These are phyloP conservation scores for Abortiporus biennis DNA, from an alignment of 1,284 basidiomycete species.

Conservation along the genomic window DNA sequence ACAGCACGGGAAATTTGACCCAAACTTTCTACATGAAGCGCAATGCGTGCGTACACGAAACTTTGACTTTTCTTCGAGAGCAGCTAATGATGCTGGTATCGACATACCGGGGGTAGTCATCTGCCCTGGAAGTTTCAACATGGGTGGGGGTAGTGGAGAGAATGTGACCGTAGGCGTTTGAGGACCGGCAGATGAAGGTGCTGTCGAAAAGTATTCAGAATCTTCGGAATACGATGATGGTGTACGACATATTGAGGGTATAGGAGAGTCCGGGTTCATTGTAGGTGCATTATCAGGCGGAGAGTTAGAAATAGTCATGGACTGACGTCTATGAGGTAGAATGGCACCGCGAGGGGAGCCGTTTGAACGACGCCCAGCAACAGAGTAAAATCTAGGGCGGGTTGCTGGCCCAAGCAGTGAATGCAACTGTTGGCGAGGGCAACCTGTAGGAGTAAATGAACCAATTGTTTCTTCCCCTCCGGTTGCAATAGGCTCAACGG, in stretches of 20 bases:
- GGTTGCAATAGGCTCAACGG: constrained; percentile 7
- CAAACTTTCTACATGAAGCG: constrained; percentile 49
- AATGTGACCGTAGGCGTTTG: constrained; percentile 15
- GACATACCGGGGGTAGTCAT: constrained; percentile 1
- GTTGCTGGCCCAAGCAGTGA: constrained; percentile 14
- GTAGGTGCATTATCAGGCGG: constrained; percentile 1
- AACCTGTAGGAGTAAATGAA: constrained; percentile 23
- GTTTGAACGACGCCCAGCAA: constrained; percentile 2
- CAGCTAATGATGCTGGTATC: constrained; percentile 35
- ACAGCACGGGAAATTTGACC: constrained; percentile 61
- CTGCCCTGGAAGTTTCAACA: constrained; percentile 11
- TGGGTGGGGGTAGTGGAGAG: constrained; percentile 5
- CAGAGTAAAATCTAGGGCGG: not conserved
- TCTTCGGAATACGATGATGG: constrained; percentile 22
- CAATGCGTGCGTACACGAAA: constrained; percentile 42
- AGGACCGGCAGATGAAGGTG: constrained; percentile 20
- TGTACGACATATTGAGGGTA: constrained; percentile 27
- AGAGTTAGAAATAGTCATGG: no score
- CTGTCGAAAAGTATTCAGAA: constrained; percentile 25
- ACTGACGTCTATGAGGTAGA: not conserved
- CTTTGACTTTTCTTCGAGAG: constrained; percentile 49
- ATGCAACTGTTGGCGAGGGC: constrained; percentile 19
- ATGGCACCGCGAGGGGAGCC: not conserved
- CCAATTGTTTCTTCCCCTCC: constrained; percentile 19
- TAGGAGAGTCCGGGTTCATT: constrained; percentile 15